Base-by-base conservation (phyloP, 805 yeast genomes). In the Metschnikowia lunata region DNA sequence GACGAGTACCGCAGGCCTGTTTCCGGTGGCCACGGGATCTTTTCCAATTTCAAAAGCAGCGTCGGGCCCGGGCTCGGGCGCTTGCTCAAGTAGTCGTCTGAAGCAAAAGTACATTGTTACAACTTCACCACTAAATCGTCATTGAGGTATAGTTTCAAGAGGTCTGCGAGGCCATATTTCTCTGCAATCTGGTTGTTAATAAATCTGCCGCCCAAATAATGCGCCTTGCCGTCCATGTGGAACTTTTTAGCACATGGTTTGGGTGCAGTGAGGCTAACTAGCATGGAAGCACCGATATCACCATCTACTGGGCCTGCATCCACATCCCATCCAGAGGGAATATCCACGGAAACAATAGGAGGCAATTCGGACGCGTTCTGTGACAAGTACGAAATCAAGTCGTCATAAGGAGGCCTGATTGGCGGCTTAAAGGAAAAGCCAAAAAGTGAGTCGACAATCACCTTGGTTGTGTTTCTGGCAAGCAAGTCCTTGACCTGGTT, bases 281-380 rank as follows among this genome's bases (percentile, higher is more conserved):
- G 69, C 52, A 81, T 79, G 6, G 74, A 63, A 0, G 97, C 95
- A 26, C 69, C 69, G 44, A 85, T 75, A 26, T 60, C 62, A 14
- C 63, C 63, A 1, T 62, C 64, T 1, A 48, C 56, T 0, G 69
- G 63, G 0, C 99, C 99, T 7, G 74, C 58, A 57, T 93, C 95
- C 9, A 93, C 98, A 58, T 90, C 91, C 99, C 99, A 93, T 0
- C 97, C 96, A 2, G 96, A 85, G 0, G 99, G 99, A 37, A 91
- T 79, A 62, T 93, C 99, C 2, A 93, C 86, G 0, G 95, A 79
- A 0, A 87, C 76, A 1, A 89, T 77, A 1, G 90, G 91, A 2
- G 79, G 54, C 56, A 72, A n/a, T 55, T 56, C 43, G 76, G 67
- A 8, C 74, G 76, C 12, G 37, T 57, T 51, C 52, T 54, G 46